Evolutionary conservation across 345 rosid genomes (phyloP).

Genomic region (Erodium maritimum): DNA sequence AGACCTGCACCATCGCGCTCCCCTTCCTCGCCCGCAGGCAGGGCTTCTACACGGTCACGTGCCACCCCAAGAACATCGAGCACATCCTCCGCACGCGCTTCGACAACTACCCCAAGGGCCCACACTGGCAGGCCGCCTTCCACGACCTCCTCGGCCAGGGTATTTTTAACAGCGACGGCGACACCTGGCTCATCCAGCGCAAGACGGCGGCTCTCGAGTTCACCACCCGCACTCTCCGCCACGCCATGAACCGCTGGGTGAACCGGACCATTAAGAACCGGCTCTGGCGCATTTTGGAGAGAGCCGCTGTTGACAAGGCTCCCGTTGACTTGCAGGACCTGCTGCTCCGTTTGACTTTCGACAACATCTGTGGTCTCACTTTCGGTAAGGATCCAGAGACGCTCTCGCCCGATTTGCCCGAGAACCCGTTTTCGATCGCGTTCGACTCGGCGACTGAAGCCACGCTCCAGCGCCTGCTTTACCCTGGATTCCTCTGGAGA

Average conservation of each 20-base stretch:
- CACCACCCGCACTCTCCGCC: conserved; percentile 71
- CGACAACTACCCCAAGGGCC: conserved; percentile 90
- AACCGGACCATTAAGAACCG: conserved; percentile 72
- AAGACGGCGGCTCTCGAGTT: conserved; percentile 90
- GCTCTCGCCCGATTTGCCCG: conserved; percentile 55
- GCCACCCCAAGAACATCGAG: conserved; percentile 81
- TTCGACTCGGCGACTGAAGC: conserved; percentile 84
- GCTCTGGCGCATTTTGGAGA: conserved; percentile 60
- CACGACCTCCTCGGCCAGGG: conserved; percentile 83
- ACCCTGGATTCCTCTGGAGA: conserved; percentile 65
- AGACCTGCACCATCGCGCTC: conserved; percentile 56
- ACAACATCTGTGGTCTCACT: conserved; percentile 80
- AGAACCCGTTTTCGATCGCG: conserved; percentile 57
- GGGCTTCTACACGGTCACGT: conserved; percentile 81
- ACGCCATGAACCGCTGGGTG: conserved; percentile 96
- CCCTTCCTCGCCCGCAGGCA: conserved; percentile 62
- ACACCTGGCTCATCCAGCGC: conserved; percentile 84
- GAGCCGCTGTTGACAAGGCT: conserved; percentile 26
- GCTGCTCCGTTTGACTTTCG: conserved; percentile 77
- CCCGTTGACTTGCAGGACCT: conserved; percentile 74
- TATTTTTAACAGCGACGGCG: conserved; percentile 85
- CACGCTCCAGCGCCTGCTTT: conserved; percentile 63
- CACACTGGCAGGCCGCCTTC: conserved; percentile 63
- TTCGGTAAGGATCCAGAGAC: conserved; percentile 87
- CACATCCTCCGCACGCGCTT: conserved; percentile 68